A percentile compares a stretch with the other conserved stretches of the same genome.
Conservation (phyloP, 2,329 filamentous ascomycete genomes). For the Diaporthe sp. region DNA sequence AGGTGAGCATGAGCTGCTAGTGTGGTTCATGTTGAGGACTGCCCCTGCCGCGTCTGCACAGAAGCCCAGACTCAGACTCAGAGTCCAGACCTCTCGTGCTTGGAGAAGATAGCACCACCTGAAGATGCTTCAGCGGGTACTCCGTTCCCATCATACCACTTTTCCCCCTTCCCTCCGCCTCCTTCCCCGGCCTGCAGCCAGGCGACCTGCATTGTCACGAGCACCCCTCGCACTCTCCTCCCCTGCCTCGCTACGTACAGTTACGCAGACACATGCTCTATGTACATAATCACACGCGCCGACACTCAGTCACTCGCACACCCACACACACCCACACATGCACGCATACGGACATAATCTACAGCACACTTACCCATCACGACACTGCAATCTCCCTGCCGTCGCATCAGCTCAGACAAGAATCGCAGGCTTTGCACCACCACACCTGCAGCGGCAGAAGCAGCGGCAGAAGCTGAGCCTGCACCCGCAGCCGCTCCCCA, state of each 20-base stretch:
- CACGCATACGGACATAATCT: background rate
- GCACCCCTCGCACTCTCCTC: conserved; percentile 21
- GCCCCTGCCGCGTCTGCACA: background rate
- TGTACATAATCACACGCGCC: background rate
- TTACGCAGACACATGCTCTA: background rate
- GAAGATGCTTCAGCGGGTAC: conserved; percentile 3
- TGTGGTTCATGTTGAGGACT: conserved; percentile 4
- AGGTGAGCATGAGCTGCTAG: conserved; percentile 30
- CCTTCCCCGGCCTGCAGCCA: conserved; percentile 7
- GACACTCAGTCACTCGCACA: background rate
- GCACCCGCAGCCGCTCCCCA: conserved; percentile 13
- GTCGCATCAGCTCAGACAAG: conserved; percentile 28
- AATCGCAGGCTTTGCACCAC: conserved; percentile 26
- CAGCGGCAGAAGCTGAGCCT: background rate
- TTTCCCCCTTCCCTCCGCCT: background rate
- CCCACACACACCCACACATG: background rate
- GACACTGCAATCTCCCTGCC: conserved; percentile 10
- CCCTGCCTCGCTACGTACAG: conserved; percentile 1
- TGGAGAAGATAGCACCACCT: conserved; percentile 20
- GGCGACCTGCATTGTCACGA: conserved; percentile 28
- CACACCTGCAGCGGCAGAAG: conserved; percentile 17
- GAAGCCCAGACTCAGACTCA: background rate
- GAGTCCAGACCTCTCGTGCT: conserved; percentile 8
- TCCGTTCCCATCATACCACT: conserved; percentile 26
- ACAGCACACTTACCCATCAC: background rate